These are phyloP conservation scores for Dillenia suffruticosa DNA, from an alignment of 164 flowering plant genomes.

Conservation along the genomic window DNA sequence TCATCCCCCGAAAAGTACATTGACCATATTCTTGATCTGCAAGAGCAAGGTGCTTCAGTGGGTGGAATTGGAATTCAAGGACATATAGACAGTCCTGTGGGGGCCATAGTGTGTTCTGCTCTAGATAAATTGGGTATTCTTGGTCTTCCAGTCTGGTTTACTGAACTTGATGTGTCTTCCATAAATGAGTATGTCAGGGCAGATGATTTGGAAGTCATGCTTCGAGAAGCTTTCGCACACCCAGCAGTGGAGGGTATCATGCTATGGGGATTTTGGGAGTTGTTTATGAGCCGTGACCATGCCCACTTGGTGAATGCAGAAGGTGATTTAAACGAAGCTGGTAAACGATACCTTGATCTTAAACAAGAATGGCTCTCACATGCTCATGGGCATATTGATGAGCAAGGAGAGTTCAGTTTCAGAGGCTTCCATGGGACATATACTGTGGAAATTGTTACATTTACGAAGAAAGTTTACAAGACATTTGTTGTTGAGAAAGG, in stretches of 20 bases:
- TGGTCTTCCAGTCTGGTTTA: slow-evolving; percentile 96
- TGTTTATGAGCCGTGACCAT: slow-evolving; percentile 83
- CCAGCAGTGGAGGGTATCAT: slow-evolving; percentile 87
- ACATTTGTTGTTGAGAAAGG: slow-evolving; percentile 73
- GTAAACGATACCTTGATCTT: slow-evolving; percentile 55
- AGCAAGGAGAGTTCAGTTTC: slow-evolving; percentile 53
- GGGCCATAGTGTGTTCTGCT: slow-evolving; percentile 72
- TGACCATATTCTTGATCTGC: slow-evolving; percentile 62
- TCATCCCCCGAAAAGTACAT: slow-evolving; percentile 87
- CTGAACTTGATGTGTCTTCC: slow-evolving; percentile 88
- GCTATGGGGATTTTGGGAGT: slow-evolving; percentile 99
- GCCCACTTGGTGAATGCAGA: slow-evolving; percentile 84
- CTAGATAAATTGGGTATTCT: slow-evolving; percentile 71
- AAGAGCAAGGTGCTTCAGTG: slow-evolving; percentile 85
- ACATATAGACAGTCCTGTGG: slow-evolving; percentile 82
- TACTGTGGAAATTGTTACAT: slow-evolving; percentile 30
- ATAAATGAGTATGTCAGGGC: slow-evolving; percentile 76
- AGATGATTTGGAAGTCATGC: slow-evolving; percentile 93
- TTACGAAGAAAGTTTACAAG: slow-evolving; percentile 36
- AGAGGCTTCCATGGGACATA: slow-evolving; percentile 86
- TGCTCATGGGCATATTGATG: slow-evolving; percentile 55
- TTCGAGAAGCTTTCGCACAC: slow-evolving; percentile 83
- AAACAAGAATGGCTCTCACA: slow-evolving; percentile 75
- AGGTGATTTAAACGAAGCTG: slow-evolving; percentile 82
- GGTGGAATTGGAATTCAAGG: slow-evolving; percentile 94